phyloP scores from a whole-genome alignment of 208 protist genomes.

The Leishmania arabica region DNA sequence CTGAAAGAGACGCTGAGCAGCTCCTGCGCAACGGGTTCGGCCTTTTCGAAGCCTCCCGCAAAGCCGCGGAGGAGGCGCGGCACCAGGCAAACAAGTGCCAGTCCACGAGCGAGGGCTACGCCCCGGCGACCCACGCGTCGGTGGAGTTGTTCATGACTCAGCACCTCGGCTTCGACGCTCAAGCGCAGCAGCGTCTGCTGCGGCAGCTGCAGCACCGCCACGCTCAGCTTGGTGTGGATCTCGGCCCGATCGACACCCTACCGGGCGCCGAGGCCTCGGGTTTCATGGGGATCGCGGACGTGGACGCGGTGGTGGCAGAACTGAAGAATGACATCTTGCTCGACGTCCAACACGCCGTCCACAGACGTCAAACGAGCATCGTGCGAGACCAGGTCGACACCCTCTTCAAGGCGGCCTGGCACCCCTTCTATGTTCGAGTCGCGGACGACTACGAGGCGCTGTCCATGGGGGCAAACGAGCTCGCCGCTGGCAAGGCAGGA shows the following conservation, averaged over 20 bases:
- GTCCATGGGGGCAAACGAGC: constrained; percentile 29
- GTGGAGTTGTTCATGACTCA: constrained; percentile 86
- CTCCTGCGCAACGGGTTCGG: constrained; percentile 70
- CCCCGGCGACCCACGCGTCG: constrained; percentile 55
- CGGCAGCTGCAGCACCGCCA: constrained; percentile 66
- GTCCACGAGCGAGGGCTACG: constrained; percentile 36
- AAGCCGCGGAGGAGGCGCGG: constrained; percentile 39
- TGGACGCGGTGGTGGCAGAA: constrained; percentile 68
- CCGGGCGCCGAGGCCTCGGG: constrained; percentile 20
- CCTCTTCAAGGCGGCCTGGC: constrained; percentile 67
- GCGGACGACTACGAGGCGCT: constrained; percentile 72
- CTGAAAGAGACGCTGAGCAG: constrained; percentile 43
- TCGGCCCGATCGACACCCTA: constrained; percentile 25
- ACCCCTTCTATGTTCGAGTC: constrained; percentile 55
- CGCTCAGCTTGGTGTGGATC: constrained; percentile 42
- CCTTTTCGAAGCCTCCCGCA: constrained; percentile 66
- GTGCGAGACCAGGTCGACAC: constrained; percentile 57
- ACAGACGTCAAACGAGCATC: constrained; percentile 56
- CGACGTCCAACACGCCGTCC: constrained; percentile 62
- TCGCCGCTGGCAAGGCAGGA: constrained; percentile 5
- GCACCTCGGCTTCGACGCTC: constrained; percentile 77
- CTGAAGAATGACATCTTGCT: constrained; percentile 51
- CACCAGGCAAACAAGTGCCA: constrained; percentile 34
- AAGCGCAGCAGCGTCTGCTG: constrained; percentile 83
- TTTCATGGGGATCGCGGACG: constrained; percentile 37